phyloP scores from a whole-genome alignment of 1,284 basidiomycete genomes.

The Ganoderma lingzhi region DNA sequence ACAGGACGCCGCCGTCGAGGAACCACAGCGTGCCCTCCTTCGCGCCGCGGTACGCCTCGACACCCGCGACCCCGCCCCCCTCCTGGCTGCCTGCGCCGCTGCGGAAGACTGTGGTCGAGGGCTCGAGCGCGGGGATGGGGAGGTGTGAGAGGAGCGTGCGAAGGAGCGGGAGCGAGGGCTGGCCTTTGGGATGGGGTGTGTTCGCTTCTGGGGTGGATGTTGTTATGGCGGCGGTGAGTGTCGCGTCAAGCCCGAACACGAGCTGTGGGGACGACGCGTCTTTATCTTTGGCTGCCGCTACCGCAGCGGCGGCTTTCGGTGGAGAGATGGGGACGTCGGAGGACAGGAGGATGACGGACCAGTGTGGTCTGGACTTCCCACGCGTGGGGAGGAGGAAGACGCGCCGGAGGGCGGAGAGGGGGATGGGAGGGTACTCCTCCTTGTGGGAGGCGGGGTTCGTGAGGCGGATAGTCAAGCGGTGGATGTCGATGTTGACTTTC shows the following conservation, averaged over 20 bases:
- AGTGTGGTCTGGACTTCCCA: constrained; percentile 70
- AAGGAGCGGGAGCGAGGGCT: constrained; percentile 55
- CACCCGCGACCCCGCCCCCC: constrained; percentile 55
- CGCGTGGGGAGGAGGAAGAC: constrained; percentile 73
- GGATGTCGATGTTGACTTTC: constrained; percentile 69
- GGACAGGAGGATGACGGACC: constrained; percentile 68
- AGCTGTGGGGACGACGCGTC: constrained; percentile 49
- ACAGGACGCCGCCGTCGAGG: constrained; percentile 68
- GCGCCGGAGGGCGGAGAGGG: constrained; percentile 55
- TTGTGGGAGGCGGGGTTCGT: constrained; percentile 53
- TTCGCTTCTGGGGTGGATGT: constrained; percentile 33
- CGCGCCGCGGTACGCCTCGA: constrained; percentile 73
- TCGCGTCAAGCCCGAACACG: constrained; percentile 71
- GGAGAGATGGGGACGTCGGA: constrained; percentile 49
- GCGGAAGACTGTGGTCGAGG: constrained; percentile 59
- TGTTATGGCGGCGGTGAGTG: constrained; percentile 51
- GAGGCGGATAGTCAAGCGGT: constrained; percentile 56
- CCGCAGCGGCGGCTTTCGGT: constrained; percentile 39
- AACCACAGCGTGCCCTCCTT: constrained; percentile 80
- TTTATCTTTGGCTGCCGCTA: constrained; percentile 30
- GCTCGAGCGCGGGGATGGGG: constrained; percentile 54
- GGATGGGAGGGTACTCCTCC: constrained; percentile 53
- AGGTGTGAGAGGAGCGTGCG: constrained; percentile 62
- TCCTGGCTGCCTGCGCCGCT: constrained; percentile 48
- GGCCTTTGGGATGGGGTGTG: constrained; percentile 54